Evolutionary conservation across 345 rosid genomes (phyloP), one percentile per base, ranked within the genome.

Genomic region (Murraya koenigii): DNA sequence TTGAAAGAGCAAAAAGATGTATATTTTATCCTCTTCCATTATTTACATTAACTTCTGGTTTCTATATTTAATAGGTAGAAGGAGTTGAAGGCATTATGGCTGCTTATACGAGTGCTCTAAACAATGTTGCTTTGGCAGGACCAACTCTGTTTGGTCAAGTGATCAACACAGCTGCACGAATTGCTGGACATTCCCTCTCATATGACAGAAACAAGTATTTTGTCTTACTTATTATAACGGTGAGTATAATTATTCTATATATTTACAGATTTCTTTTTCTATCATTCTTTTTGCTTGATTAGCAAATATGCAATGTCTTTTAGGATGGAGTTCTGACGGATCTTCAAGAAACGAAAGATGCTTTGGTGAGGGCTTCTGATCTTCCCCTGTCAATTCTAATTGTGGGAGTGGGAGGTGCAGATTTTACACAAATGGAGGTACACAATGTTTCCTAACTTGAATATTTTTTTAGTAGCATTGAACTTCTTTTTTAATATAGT

Each of bases 391-490:
- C 98, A 52, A 74, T 93, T 77, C 94, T 95, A 71, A 91, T 93
- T 25, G 90, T 95, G 1, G 98, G 98, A 59, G 97, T 93, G 49
- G 98, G 98, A 47, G 75, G 79, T 75, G 92, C 94, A 9, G 95
- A 95, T 77, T 95, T 93, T 74, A 88, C 66, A 41, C 93, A 95
- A 80, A 95, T 95, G 97, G 97, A 95, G 95, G 98, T 93, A 82
- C 77, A 67, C 77, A 20, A 52, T 71, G n/a, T 74, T 65, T 47
- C 56, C 9, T 0, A 8, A 36, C 5, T 41, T 7, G 10, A 10
- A 11, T 55, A 54, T n/a, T 25, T 22, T 54, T 19, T 75, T 6
- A 44, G 22, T 30, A 11, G 20, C 7, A 32, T 6, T 33, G 33
- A 2, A 23, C 30, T 11, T 63, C 23, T 32, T 2, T 63, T 7